A percentile compares a stretch with the other conserved stretches of the same genome.
These are phyloP conservation scores for Camelina laxa DNA, from an alignment of 345 rosid species.

Conservation along the genomic window DNA sequence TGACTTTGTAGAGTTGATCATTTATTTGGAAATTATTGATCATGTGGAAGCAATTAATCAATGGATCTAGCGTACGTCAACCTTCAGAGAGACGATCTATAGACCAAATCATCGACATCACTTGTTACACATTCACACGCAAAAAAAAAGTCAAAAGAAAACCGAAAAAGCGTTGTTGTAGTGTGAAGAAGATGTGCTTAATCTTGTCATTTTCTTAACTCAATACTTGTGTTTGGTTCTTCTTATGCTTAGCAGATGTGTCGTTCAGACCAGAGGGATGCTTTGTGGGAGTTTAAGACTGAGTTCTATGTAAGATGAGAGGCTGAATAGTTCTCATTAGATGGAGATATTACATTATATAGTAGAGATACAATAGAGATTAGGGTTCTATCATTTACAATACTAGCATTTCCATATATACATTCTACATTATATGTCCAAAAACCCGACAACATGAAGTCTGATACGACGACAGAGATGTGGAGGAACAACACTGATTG, in stretches of 20 bases:
- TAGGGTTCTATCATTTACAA: too few relatives aligned
- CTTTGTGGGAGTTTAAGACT: conserved; percentile 30
- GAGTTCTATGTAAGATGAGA: not conserved
- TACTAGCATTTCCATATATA: too few relatives aligned
- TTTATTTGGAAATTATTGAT: too few relatives aligned
- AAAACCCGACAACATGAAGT: not conserved
- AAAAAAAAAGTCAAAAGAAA: not conserved
- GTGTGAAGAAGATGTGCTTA: not conserved
- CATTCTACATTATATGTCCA: not conserved
- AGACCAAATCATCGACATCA: too few relatives aligned
- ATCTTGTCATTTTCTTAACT: not conserved
- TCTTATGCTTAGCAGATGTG: not conserved
- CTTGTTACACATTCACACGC: too few relatives aligned
- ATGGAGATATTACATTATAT: too few relatives aligned
- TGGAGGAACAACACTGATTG: conserved; percentile 34
- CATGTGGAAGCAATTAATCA: too few relatives aligned
- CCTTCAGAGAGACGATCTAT: too few relatives aligned
- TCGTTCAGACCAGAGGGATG: conserved; percentile 32
- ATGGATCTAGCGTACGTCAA: too few relatives aligned
- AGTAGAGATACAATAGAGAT: too few relatives aligned
- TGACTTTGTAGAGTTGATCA: too few relatives aligned
- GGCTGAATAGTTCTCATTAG: too few relatives aligned
- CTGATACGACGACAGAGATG: not conserved
- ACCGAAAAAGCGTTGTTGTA: not conserved
- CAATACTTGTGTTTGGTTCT: conserved; percentile 20